phyloP scores from a whole-genome alignment of 179 eudicot species.

The Nepenthes alata region DNA sequence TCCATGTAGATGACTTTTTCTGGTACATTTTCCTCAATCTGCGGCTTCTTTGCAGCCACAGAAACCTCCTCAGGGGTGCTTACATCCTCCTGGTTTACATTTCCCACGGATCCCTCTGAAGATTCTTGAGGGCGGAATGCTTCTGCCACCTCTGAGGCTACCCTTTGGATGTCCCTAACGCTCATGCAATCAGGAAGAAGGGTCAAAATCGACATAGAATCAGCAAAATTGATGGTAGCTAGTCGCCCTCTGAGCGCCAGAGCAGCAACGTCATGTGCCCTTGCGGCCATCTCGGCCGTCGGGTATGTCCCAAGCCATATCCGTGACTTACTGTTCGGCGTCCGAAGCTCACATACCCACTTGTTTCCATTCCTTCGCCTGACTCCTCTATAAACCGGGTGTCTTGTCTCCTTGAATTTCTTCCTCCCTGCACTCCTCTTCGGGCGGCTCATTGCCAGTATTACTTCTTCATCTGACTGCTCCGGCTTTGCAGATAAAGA shows the following conservation, averaged over 20 bases:
- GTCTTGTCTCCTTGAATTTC: conserved; percentile 63
- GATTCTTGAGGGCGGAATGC: conserved; percentile 16
- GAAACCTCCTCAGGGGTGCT: background rate
- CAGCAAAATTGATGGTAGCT: conserved; percentile 42
- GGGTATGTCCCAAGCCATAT: conserved; percentile 62
- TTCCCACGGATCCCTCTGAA: conserved; percentile 1
- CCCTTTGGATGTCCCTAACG: conserved; percentile 14
- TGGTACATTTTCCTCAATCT: background rate
- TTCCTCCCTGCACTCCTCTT: conserved; percentile 57
- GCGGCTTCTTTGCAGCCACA: background rate
- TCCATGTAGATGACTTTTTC: conserved; percentile 13
- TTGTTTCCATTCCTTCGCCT: conserved; percentile 34
- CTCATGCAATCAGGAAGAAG: conserved; percentile 16
- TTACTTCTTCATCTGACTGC: conserved; percentile 19
- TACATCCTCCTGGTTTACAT: background rate
- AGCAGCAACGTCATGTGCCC: conserved; percentile 55
- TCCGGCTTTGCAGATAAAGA: background rate
- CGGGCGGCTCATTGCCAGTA: conserved; percentile 38
- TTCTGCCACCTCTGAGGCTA: conserved; percentile 29
- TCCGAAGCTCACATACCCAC: conserved; percentile 68
- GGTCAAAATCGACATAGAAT: conserved; percentile 27
- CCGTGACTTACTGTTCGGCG: conserved; percentile 32
- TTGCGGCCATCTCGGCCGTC: conserved; percentile 48
- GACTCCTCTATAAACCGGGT: conserved; percentile 61
- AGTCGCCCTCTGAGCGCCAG: conserved; percentile 28